Evolutionary conservation across 495 filamentous ascomycete genomes (phyloP).

Genomic region (Talaromyces borbonicus): DNA sequence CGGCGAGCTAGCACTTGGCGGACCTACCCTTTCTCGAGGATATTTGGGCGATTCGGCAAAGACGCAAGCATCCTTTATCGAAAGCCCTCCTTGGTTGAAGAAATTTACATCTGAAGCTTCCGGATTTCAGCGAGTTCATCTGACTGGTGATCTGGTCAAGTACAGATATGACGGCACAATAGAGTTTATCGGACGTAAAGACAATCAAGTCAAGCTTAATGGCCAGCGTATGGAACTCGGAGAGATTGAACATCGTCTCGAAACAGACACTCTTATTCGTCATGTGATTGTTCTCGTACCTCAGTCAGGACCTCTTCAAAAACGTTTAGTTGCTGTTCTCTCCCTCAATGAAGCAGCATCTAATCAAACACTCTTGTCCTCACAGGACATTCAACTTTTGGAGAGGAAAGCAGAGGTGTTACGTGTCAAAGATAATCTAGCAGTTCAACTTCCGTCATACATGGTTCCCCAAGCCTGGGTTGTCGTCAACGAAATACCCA

Average conservation of each 20-base stretch:
- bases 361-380: constrained; percentile 21
- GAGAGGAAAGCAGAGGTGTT: constrained; percentile 18
- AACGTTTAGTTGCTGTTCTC: constrained; percentile 34
- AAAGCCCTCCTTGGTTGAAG: constrained; percentile 25
- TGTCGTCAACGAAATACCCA: constrained; percentile 31
- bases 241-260: constrained; percentile 35
- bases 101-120: constrained; percentile 16
- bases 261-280: constrained; percentile 22
- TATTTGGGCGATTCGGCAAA: constrained; percentile 45
- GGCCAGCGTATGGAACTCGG: constrained; percentile 59
- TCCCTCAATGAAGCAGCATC: constrained; percentile 25
- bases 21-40: constrained; percentile 37
- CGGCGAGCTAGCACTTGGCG: constrained; percentile 44
- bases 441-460: constrained; percentile 31
- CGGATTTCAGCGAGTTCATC: constrained; percentile 25
- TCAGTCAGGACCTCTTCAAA: constrained; percentile 26
- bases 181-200: constrained; percentile 48
- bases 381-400: constrained; percentile 28
- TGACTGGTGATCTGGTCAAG: constrained; percentile 42
- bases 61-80: constrained; percentile 39
- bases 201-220: constrained; percentile 58
- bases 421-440: constrained; percentile 29
- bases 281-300: constrained; percentile 40
- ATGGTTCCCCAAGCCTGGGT: constrained; percentile 42
- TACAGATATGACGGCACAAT: constrained; percentile 46